Conservation (phyloP, 257 asterid genomes). For the Solanum boliviense region DNA sequence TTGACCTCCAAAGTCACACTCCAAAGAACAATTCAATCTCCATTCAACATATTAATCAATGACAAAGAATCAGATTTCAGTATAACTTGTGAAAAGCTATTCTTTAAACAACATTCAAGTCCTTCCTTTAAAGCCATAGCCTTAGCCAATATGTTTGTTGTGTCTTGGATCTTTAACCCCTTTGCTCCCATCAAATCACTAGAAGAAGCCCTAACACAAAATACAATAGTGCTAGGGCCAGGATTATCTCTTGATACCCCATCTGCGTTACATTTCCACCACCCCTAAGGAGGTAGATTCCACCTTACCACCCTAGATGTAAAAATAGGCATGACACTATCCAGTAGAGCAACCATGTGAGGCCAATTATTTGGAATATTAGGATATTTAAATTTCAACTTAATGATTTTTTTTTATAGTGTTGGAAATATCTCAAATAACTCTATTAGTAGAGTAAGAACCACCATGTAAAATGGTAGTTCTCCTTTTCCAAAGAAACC, state of each 20-base stretch:
- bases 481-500: too few relatives aligned
- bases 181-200: neutral
- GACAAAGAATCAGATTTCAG: rapidly evolving
- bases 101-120: neutral
- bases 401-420: neutral
- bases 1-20: neutral
- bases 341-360: neutral
- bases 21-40: neutral
- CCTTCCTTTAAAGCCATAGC: neutral
- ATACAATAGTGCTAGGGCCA: too few relatives aligned
- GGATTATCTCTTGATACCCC: too few relatives aligned
- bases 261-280: neutral
- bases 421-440: neutral
- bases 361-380: too few relatives aligned
- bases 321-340: neutral
- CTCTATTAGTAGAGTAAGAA: neutral
- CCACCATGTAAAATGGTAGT: too few relatives aligned
- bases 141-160: neutral
- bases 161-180: neutral
- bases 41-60: neutral
- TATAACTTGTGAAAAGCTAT: neutral
- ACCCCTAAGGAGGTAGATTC: neutral
- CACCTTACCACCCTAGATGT: neutral
- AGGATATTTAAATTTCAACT: neutral
- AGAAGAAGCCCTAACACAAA: neutral